Percentiles rank a stretch among this genome's conserved stretches.
Conservation (phyloP, 208 protist genomes). For the Wallacemonas rigidus region DNA sequence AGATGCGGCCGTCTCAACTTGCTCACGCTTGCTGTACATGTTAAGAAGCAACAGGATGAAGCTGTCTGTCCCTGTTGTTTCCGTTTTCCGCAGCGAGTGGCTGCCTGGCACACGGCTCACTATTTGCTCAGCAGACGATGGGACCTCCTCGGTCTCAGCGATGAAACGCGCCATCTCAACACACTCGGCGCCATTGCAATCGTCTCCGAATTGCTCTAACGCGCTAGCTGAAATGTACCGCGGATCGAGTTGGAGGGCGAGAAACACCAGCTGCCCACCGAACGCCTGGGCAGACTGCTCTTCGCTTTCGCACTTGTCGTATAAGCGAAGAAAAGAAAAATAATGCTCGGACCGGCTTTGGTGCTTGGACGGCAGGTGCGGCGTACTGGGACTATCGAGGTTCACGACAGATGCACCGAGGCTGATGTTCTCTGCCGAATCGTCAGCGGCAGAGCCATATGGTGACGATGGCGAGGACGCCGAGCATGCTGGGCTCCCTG, state of each 20-base stretch:
- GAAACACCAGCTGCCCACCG: conserved; percentile 72
- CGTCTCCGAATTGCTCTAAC: conserved; percentile 51
- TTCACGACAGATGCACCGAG: conserved; percentile 14
- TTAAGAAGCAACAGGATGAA: conserved; percentile 82
- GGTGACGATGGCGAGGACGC: background rate
- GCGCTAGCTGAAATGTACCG: conserved; percentile 69
- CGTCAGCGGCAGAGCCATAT: conserved; percentile 6
- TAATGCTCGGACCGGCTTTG: conserved; percentile 77
- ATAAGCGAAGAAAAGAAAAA: conserved; percentile 89
- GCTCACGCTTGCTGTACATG: conserved; percentile 77
- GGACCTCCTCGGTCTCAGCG: conserved; percentile 62
- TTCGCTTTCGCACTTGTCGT: conserved; percentile 76
- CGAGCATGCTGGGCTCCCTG: background rate
- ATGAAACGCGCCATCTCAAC: conserved; percentile 63
- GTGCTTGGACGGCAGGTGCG: conserved; percentile 5
- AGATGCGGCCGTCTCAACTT: conserved; percentile 15
- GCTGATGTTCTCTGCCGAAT: conserved; percentile 11
- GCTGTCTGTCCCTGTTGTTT: conserved; percentile 59
- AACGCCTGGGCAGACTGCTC: conserved; percentile 49
- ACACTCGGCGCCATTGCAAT: conserved; percentile 50
- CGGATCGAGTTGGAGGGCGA: conserved; percentile 79
- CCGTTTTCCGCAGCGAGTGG: conserved; percentile 21
- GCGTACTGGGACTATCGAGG: conserved; percentile 8
- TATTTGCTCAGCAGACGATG: conserved; percentile 77
- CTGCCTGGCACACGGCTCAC: conserved; percentile 35